Evolutionary conservation across 202 grass and related monocot species (phyloP).

Genomic region (Zoysia matrella): DNA sequence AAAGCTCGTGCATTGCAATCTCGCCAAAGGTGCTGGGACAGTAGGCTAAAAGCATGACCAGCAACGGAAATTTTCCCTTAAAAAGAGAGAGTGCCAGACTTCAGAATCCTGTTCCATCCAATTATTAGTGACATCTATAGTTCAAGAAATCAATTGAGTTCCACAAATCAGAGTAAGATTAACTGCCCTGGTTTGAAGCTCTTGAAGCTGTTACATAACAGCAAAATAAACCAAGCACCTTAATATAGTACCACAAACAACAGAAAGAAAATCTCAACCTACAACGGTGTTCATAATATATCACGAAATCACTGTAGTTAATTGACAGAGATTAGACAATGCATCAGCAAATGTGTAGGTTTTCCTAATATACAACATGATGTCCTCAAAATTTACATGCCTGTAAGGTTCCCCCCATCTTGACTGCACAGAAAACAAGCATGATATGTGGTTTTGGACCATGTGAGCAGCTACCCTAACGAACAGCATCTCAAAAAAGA

Average conservation of each 20-base stretch:
- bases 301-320: slow-evolving; percentile 31
- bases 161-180: too few species aligned
- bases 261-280: slow-evolving; percentile 18
- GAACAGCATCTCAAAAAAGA: slow-evolving; percentile 23
- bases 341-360: slow-evolving; percentile 33
- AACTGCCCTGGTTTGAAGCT: slow-evolving; percentile 31
- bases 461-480: slow-evolving; percentile 51
- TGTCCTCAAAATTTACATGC: slow-evolving; percentile 83
- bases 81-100: not conserved
- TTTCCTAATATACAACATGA: slow-evolving; percentile 69
- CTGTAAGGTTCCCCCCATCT: slow-evolving; percentile 52
- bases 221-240: slow-evolving; percentile 10
- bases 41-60: not conserved
- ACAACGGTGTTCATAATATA: slow-evolving; percentile 33
- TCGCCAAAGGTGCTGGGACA: too few species aligned
- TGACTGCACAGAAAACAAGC: slow-evolving; percentile 41
- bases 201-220: slow-evolving; percentile 13
- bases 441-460: slow-evolving; percentile 37
- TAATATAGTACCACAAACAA: slow-evolving; percentile 13
- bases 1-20: too few species aligned
- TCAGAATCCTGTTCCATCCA: too few species aligned
- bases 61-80: not conserved
- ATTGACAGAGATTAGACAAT: slow-evolving; percentile 34
- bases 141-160: too few species aligned
- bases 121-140: too few species aligned